Evolutionary conservation across 768 basidiomycete genomes (phyloP).

Genomic region (Ephemerocybe angulata): DNA sequence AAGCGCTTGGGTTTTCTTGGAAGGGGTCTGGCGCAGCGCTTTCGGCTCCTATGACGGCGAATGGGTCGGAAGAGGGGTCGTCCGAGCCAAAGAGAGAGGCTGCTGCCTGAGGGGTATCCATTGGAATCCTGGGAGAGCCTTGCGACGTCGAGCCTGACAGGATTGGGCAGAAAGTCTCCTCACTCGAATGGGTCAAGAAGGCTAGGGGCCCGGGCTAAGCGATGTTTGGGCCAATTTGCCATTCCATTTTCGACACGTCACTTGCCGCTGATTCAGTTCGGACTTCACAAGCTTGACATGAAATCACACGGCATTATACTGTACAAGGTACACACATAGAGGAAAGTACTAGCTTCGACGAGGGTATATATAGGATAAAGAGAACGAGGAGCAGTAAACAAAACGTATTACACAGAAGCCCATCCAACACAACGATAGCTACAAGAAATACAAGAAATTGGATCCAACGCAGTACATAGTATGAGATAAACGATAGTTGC

Average conservation of each 20-base stretch:
- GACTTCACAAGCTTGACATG: background rate
- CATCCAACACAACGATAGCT: too few relatives aligned
- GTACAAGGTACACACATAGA: too few relatives aligned
- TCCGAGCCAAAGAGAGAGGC: slow-evolving; percentile 75
- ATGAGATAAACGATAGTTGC: too few relatives aligned
- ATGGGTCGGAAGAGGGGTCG: slow-evolving; percentile 59
- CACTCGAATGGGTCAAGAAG: background rate
- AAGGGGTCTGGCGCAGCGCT: background rate
- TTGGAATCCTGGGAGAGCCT: slow-evolving; percentile 21
- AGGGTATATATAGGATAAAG: too few relatives aligned
- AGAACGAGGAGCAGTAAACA: too few relatives aligned
- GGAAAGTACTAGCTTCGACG: too few relatives aligned
- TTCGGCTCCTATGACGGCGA: slow-evolving; percentile 51
- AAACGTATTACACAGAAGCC: too few relatives aligned
- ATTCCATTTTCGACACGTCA: slow-evolving; percentile 13
- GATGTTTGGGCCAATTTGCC: background rate
- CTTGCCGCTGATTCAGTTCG: background rate
- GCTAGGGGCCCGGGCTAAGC: background rate
- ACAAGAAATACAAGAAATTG: too few relatives aligned
- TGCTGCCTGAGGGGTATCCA: slow-evolving; percentile 72
- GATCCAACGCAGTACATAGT: too few relatives aligned
- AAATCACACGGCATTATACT: background rate
- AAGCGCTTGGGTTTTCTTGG: background rate
- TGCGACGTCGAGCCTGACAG: background rate
- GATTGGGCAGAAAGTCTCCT: background rate